These are phyloP conservation scores for Arthrobotrys sinensis DNA, from an alignment of 2,329 filamentous ascomycete species.

Conservation along the genomic window DNA sequence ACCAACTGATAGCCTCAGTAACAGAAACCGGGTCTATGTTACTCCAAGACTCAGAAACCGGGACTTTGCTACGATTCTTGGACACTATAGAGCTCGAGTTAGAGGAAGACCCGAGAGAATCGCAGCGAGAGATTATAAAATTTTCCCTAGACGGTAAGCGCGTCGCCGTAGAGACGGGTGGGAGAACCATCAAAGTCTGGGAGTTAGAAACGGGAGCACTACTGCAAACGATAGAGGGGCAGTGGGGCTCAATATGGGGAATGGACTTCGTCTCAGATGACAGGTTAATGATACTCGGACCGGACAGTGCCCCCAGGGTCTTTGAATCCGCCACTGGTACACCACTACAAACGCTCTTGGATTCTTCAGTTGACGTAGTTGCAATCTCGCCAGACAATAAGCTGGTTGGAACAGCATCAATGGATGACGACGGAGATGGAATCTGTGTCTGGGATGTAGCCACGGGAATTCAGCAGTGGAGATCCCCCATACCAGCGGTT, in stretches of 20 bases:
- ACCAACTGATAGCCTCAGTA: not conserved
- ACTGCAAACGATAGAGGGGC: not conserved
- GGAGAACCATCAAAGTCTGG: not conserved
- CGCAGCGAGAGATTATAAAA: not conserved
- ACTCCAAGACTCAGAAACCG: not conserved
- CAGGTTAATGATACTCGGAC: not conserved
- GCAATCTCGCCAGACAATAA: not conserved
- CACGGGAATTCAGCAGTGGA: not conserved
- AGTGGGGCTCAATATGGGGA: not conserved
- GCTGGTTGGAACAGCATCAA: not conserved
- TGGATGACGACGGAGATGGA: not conserved
- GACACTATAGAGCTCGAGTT: not conserved
- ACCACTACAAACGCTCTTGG: not conserved
- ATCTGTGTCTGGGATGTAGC: not conserved
- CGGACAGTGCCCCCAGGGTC: not conserved
- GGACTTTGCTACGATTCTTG: not conserved
- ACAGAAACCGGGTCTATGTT: not conserved
- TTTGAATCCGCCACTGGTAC: not conserved
- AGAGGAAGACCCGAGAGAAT: no score
- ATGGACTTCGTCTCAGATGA: not conserved
- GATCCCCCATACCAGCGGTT: no score
- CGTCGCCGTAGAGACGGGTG: not conserved
- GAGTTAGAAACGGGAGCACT: not conserved
- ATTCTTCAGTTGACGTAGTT: not conserved
- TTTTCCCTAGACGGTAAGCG: slow-evolving; percentile 1